Base-by-base conservation (phyloP, 768 basidiomycete genomes). In the Hortiboletus flavorubellus region DNA sequence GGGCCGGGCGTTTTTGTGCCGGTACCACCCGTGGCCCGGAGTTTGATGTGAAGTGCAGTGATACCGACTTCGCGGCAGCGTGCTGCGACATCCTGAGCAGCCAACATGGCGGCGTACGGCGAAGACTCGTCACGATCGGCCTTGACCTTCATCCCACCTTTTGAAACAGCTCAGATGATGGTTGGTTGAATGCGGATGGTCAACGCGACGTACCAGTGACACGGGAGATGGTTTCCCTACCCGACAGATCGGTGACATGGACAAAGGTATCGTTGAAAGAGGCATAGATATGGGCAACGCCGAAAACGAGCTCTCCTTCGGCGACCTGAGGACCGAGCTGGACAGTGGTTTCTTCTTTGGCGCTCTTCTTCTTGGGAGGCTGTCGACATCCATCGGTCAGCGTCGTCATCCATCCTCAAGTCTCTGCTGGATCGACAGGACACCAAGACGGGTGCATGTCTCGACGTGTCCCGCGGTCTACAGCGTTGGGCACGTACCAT, bases 231-330 rank as follows among this genome's bases (percentile, higher is more conserved):
- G 97, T 99, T 81, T 98, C 97, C 80, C 92, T 95, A 67, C 97
- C 97, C 23, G 94, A 94, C 55, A 98, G 78, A 89, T 98, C 97
- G 74, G 97, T 99, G 68, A 99, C 81, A 73, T 99, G 97, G 64
- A 99, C 97, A 75, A 98, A 98, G 55, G 97, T 99, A 71, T 99
- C 97, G 77, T 99, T 99, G 86, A 99, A 99, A 54, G 93, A 96
- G 39, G 97, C 96, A 67, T 89, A 98, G 78, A 98, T 98, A 80
- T 96, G 96, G 11, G 97, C 97, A 58, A 98, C 94, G 63, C 96
- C 96, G 70, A 96, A 98, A 41, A 98, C 96, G 68, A 89, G 86
- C 76, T 98, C 94, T 70, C 96, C 94, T 73, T 97, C 94, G 58
- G 88, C 87, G 66, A 95, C 91, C 72, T 98, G 89, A 65, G 95